phyloP scores from a whole-genome alignment of 2,329 filamentous ascomycete genomes.

The Aspergillus sp. region DNA sequence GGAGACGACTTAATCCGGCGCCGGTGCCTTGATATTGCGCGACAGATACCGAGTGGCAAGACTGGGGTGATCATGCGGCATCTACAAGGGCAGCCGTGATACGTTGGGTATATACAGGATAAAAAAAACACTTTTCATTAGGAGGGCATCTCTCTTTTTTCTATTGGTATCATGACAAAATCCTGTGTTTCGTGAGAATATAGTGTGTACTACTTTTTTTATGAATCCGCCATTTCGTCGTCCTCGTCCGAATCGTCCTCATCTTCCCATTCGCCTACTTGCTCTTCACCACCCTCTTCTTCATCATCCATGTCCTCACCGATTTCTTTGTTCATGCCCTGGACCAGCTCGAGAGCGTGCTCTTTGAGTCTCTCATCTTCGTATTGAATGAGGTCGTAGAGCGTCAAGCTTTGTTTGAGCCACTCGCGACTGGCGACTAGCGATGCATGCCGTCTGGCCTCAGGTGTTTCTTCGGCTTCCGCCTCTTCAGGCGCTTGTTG shows the following conservation, averaged over 20 bases:
- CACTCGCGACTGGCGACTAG: slow-evolving; percentile 75
- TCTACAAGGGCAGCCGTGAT: too few species aligned
- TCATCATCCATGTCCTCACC: slow-evolving; percentile 55
- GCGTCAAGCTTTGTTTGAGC: slow-evolving; percentile 72
- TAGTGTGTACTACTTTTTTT: slow-evolving; percentile 12
- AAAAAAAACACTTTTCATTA: slow-evolving; percentile 3
- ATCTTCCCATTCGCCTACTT: slow-evolving; percentile 49
- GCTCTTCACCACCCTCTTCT: slow-evolving; percentile 53
- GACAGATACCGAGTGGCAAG: neutral
- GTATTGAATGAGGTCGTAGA: slow-evolving; percentile 77
- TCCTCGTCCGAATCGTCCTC: slow-evolving; percentile 48
- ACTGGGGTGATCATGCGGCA: too few species aligned
- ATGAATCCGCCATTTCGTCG: slow-evolving; percentile 52
- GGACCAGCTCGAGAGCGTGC: slow-evolving; percentile 40
- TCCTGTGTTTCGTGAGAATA: neutral
- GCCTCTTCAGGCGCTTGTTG: slow-evolving; percentile 34
- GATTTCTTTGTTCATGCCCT: slow-evolving; percentile 58
- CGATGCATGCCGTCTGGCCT: slow-evolving; percentile 55
- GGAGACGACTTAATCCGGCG: slow-evolving; percentile 26
- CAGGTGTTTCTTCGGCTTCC: slow-evolving; percentile 29
- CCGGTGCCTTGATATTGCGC: slow-evolving; percentile 11
- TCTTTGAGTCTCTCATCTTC: slow-evolving; percentile 48
- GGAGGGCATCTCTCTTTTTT: neutral
- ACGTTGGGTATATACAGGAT: too few species aligned
- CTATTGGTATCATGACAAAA: slow-evolving; percentile 29